A percentile compares a stretch with the other conserved stretches of the same genome.
Evolutionary conservation across 305 asterid genomes (phyloP).

Genomic region (Withania somnifera): DNA sequence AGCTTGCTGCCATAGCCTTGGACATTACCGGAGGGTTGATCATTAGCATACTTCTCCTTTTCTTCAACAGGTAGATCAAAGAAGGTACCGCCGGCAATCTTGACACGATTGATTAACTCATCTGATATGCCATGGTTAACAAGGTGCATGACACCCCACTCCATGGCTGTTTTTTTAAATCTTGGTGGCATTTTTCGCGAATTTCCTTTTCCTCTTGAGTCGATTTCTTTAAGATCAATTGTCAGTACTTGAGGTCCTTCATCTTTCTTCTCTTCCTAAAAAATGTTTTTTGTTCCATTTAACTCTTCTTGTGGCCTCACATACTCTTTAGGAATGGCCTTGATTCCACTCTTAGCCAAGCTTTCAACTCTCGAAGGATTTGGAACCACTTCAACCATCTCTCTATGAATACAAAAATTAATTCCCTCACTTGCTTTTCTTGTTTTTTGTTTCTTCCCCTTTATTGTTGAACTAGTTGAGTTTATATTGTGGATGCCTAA

Average conservation of each 20-base stretch:
- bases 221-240: slow-evolving; percentile 33
- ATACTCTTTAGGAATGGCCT: slow-evolving; percentile 56
- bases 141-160: slow-evolving; percentile 96
- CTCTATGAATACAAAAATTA: background rate
- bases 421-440: background rate
- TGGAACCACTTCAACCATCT: slow-evolving; percentile 6
- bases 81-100: slow-evolving; percentile 43
- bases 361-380: slow-evolving; percentile 37
- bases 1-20: slow-evolving; percentile 91
- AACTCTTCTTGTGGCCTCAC: slow-evolving; percentile 56
- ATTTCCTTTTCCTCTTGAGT: slow-evolving; percentile 30
- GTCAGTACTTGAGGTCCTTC: slow-evolving; percentile 57
- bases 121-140: slow-evolving; percentile 57
- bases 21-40: slow-evolving; percentile 51
- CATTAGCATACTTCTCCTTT: slow-evolving; percentile 88
- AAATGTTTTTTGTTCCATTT: slow-evolving; percentile 39
- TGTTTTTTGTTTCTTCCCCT: background rate
- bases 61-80: slow-evolving; percentile 58
- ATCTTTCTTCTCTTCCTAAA: slow-evolving; percentile 38
- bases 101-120: slow-evolving; percentile 35
- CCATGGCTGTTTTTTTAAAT: slow-evolving; percentile 54
- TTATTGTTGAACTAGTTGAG: background rate
- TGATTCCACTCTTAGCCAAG: slow-evolving; percentile 39
- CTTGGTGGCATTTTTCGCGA: slow-evolving; percentile 32
- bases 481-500: background rate